phyloP scores from a whole-genome alignment of 805 yeast genomes.

The Hyphopichia homilentoma region DNA sequence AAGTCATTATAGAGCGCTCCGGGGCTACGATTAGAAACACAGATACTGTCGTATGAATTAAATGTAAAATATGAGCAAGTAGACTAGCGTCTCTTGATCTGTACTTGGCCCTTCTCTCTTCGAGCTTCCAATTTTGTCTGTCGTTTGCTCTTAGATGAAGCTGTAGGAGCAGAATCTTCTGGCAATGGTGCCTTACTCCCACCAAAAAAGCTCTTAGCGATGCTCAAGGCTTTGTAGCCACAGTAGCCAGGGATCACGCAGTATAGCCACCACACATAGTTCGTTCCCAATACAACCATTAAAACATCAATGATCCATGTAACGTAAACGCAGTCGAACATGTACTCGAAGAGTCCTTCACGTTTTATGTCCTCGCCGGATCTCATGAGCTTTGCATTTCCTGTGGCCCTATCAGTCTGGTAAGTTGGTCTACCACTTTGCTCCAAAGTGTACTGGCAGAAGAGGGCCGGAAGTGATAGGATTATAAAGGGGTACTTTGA shows the following conservation, averaged over 20 bases:
- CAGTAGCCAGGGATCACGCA: constrained; percentile 52
- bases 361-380: constrained; percentile 63
- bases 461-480: constrained; percentile 34
- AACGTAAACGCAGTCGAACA: constrained; percentile 66
- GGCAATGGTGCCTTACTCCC: constrained; percentile 1
- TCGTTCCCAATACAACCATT: constrained; percentile 51
- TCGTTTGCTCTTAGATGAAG: constrained; percentile 20
- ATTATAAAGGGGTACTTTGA: constrained; percentile 36
- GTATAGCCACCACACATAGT: constrained; percentile 57
- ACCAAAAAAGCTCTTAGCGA: constrained; percentile 22
- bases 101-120: constrained; percentile 26
- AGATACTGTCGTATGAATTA: no score
- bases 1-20: no score
- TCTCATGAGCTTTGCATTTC: constrained; percentile 32
- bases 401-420: constrained; percentile 31
- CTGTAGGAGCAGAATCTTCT: constrained; percentile 2
- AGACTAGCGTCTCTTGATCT: constrained; percentile 25
- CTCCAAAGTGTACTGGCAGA: constrained; percentile 53
- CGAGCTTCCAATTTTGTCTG: constrained; percentile 24
- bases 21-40: no score
- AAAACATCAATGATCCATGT: constrained; percentile 57
- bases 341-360: constrained; percentile 65
- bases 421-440: constrained; percentile 58
- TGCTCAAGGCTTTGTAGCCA: constrained; percentile 40
- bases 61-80: no score